Evolutionary conservation across 345 rosid species (phyloP).

Genomic region (Hibiscus mutabilis): DNA sequence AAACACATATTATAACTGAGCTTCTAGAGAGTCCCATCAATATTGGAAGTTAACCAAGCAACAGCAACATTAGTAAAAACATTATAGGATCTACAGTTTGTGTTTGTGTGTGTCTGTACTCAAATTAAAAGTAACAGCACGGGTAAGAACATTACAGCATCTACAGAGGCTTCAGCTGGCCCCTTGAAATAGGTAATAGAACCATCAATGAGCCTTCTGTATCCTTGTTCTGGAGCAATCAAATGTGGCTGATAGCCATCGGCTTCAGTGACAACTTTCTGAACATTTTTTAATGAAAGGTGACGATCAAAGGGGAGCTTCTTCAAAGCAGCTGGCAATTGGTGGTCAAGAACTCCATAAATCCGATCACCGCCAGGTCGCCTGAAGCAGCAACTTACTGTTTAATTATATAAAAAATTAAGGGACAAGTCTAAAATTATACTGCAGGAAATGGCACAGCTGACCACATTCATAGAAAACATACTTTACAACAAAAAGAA

Average conservation of each 20-base stretch:
- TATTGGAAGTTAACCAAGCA: background rate
- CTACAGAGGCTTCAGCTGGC: conserved; percentile 98
- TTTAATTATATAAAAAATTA: conserved; percentile 2
- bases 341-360: conserved; percentile 94
- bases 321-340: conserved; percentile 93
- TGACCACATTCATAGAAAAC: background rate
- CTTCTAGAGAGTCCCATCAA: no score
- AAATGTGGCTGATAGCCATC: conserved; percentile 99
- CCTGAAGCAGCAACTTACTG: conserved; percentile 37
- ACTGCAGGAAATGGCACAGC: background rate
- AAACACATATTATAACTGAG: no score
- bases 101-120: no score
- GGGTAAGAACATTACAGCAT: conserved; percentile 64
- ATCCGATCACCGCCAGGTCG: conserved; percentile 99
- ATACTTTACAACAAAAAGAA: background rate
- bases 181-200: conserved; percentile 94
- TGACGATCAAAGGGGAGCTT: conserved; percentile 96
- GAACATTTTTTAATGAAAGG: conserved; percentile 87
- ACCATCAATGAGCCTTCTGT: conserved; percentile 97
- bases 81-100: conserved; percentile 86
- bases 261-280: conserved; percentile 93
- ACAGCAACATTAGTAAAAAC: conserved; percentile 11
- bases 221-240: conserved; percentile 99
- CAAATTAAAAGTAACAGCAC: background rate
- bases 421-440: background rate